Base-by-base conservation (phyloP, 2,329 filamentous ascomycete species). In the Byssothecium circinans region DNA sequence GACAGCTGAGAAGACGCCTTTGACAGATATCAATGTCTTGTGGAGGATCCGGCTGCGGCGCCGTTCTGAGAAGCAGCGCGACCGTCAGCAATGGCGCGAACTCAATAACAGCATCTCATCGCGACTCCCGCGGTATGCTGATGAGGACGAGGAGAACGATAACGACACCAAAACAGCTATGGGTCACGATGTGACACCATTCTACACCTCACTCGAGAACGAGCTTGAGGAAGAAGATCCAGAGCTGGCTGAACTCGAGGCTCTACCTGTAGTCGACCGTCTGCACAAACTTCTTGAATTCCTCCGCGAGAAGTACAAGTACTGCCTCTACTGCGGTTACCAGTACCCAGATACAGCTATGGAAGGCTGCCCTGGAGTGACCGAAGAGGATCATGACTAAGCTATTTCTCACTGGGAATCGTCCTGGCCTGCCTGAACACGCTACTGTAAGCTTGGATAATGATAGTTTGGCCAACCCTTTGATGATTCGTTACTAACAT, bases 301-400 rank as follows among this genome's bases (percentile, higher is more conserved):
- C 70, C 70, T 99, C 44, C 81, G 94, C 30, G 76, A 83, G 40
- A 81, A 81, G 63, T 83, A 90, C 63, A 73, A 78, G 36, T 99
- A 99, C 68, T 99, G 94, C 74, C 96, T 96, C 68, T 99, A 91
- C 88, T 99, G 94, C 73, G 97, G 96, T 69, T 87, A 81, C 70
- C 77, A 77, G 43, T 99, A 96, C 68, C 81, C 84, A 0, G 84
- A 90, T 62, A 75, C 75, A 29, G 72, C 75, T 29, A 85, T 96
- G 86, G 89, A 94, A 11, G 91, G 89, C 0, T 99, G 94, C 76
- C 92, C 94, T 0, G 94, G 94, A 1, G 46, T 86, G 29, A 88
- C 84, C 0, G 94, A 96, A 71, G 91, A 96, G 63, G 91, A 96
- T 61, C 83, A 86, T 65, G 83, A 83, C 58, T 85, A 67, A 82